Base-by-base conservation (phyloP, 176 grass and related monocot species). In the Coix lacrymajobi region DNA sequence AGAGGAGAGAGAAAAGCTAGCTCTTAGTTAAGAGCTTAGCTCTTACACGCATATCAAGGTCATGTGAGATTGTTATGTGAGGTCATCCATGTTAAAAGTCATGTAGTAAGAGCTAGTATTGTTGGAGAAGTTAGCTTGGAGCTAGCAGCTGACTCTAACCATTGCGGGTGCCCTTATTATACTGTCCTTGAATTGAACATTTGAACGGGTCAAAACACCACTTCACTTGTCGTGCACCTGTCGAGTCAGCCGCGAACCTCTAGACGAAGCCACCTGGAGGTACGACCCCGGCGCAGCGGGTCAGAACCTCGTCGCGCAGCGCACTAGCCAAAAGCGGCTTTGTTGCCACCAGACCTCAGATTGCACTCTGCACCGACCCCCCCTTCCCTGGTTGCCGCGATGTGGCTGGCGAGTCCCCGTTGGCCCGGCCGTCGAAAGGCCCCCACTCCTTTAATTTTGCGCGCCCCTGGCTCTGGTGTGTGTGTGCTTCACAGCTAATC, bases 401-500 rank as follows among this genome's bases (percentile, higher is more conserved):
- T 74, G 88, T 93, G 91, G 88, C 85, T 93, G 91, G 88, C 85
- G 61, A 17, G 3, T 5, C 33, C 2, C 70, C 34, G 73, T 83
- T 90, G 82, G 76, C 61, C 39, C 14, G 40, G 24, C 37, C 73
- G 52, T 22, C 9, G 6, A 2, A 84, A 88, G 78, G 72, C 43
- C 29, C 32, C 13, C 19, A 32, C 20, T 15, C 15, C n/a, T n/a
- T n/a, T n/a, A n/a, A n/a, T 44, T 20, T 51, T 51, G 4, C 8
- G 40, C 1, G 8, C 7, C 39, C n/a, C n/a, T n/a, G n/a, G 39
- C 8, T 8, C 9, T 7, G 40, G 8, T 11, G 6, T 75, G 68
- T 33, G 56, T 81, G 25, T 91, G 92, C 86, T 84, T 85, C 87
- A 22, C 92, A 94, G 92, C 92, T 94, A 94, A 94, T 94, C 82